phyloP scores from a whole-genome alignment of 208 protist genomes.

The Phytomonas serpens region DNA sequence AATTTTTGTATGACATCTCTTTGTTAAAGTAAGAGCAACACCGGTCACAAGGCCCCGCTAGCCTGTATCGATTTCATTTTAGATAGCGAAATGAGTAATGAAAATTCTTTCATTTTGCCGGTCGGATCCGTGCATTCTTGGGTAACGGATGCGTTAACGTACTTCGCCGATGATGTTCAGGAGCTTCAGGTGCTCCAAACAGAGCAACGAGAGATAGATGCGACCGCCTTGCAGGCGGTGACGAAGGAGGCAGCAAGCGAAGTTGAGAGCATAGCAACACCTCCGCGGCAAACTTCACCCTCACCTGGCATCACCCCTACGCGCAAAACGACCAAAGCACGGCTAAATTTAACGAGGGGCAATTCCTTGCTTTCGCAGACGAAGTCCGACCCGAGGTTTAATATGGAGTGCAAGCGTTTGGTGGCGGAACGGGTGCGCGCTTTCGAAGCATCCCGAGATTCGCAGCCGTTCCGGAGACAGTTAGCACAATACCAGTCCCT shows the following conservation, averaged over 20 bases:
- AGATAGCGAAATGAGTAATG: background rate
- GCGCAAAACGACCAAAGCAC: background rate
- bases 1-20: background rate
- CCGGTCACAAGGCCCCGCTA: background rate
- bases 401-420: constrained; percentile 6
- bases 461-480: constrained; percentile 18
- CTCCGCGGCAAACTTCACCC: background rate
- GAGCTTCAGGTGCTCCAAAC: background rate
- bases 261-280: background rate
- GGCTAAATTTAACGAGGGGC: background rate
- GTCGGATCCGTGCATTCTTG: background rate
- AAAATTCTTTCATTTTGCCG: background rate
- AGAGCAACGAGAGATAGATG: background rate
- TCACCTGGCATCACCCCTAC: background rate
- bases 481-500: constrained; percentile 16
- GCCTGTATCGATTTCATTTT: background rate
- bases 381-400: background rate
- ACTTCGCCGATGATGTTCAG: background rate
- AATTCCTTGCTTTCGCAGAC: background rate
- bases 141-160: background rate
- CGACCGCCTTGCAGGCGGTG: background rate
- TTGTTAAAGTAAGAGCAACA: background rate
- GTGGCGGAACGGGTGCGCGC: constrained; percentile 6
- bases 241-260: background rate
- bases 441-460: background rate